These are phyloP conservation scores for Tothia fuscella DNA, from an alignment of 2,329 filamentous ascomycete species.

Conservation along the genomic window DNA sequence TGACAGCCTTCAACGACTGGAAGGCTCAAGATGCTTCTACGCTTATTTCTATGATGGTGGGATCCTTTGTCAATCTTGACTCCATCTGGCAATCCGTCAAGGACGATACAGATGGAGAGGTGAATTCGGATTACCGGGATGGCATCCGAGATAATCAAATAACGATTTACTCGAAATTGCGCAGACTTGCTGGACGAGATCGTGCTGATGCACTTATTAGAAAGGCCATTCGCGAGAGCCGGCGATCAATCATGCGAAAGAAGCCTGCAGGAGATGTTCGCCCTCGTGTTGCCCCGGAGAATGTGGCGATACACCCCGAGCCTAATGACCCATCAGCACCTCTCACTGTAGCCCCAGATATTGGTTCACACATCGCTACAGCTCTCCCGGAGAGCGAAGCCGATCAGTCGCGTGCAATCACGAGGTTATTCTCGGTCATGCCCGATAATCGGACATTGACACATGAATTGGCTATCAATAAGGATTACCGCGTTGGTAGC, in stretches of 20 bases:
- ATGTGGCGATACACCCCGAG: conserved; percentile 20
- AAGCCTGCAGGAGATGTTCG: conserved; percentile 56
- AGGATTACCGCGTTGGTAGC: conserved; percentile 58
- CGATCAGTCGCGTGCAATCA: conserved; percentile 32
- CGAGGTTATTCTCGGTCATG: conserved; percentile 46
- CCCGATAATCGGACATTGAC: conserved; percentile 65
- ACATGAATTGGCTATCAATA: conserved; percentile 70
- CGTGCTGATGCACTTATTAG: conserved; percentile 61
- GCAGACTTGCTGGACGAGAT: conserved; percentile 61
- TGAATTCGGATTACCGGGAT: conserved; percentile 63
- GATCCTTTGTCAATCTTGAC: conserved; percentile 74
- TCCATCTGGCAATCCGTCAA: conserved; percentile 76
- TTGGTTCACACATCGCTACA: conserved; percentile 39
- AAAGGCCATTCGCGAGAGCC: conserved; percentile 60
- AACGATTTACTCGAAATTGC: conserved; percentile 67
- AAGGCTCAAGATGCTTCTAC: conserved; percentile 69
- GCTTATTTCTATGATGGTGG: conserved; percentile 72
- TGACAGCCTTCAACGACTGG: conserved; percentile 72
- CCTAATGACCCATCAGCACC: conserved; percentile 30
- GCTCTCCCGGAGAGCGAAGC: conserved; percentile 15
- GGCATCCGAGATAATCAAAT: conserved; percentile 74
- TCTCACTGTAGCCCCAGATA: conserved; percentile 37
- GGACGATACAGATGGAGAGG: conserved; percentile 60
- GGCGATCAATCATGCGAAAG: conserved; percentile 46
- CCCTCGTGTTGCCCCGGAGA: conserved; percentile 50